These are phyloP conservation scores for Russula foetens DNA, from an alignment of 768 basidiomycete genomes.

Conservation along the genomic window DNA sequence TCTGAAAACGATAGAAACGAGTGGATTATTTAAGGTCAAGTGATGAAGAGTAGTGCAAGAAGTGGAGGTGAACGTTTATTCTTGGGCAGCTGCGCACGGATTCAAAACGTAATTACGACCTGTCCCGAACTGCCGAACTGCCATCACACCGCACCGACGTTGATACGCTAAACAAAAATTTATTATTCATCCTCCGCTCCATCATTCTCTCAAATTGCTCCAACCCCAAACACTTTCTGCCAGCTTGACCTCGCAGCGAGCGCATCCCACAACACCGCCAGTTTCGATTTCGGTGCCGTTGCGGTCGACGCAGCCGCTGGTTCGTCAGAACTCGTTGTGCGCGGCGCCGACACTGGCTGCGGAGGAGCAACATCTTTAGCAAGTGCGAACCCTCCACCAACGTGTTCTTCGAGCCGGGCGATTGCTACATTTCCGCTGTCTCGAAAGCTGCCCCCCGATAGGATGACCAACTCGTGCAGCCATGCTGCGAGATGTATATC, in stretches of 20 bases:
- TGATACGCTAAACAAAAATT: neutral
- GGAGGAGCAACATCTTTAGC: constrained; percentile 22
- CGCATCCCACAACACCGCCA: constrained; percentile 67
- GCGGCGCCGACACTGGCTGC: constrained; percentile 18
- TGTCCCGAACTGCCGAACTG: too few species aligned
- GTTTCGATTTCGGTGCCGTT: constrained; percentile 23
- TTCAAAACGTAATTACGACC: too few species aligned
- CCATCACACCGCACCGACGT: neutral
- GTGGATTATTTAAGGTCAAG: neutral
- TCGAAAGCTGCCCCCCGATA: constrained; percentile 44
- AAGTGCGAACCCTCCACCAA: constrained; percentile 40
- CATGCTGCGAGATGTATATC: constrained; percentile 78
- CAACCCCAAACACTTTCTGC: constrained; percentile 48
- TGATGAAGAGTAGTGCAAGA: neutral
- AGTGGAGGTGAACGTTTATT: too few species aligned
- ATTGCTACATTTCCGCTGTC: constrained; percentile 47
- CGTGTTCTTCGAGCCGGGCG: constrained; percentile 42
- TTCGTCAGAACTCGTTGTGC: constrained; percentile 12
- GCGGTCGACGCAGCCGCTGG: neutral
- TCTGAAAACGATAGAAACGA: neutral
- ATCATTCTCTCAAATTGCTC: neutral
- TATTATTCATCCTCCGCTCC: too few species aligned
- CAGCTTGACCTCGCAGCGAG: constrained; percentile 61
- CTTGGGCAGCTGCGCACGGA: too few species aligned
- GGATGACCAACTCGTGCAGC: constrained; percentile 50